phyloP scores from a whole-genome alignment of 2,329 filamentous ascomycete genomes.

The Aspergillus sclerotialis region DNA sequence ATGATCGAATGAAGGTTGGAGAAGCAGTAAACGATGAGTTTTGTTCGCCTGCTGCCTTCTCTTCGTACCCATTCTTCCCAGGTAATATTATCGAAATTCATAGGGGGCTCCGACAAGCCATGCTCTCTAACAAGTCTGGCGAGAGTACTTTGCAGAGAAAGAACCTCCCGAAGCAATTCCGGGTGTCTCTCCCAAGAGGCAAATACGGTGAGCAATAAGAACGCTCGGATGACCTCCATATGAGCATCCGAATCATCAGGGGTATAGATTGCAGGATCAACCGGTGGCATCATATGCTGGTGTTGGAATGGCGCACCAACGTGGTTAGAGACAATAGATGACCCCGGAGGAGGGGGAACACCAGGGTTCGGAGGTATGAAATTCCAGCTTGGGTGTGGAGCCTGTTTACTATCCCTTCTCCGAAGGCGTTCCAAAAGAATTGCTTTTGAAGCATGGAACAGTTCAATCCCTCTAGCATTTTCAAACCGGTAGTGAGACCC shows the following conservation, averaged over 20 bases:
- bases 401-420: constrained; percentile 42
- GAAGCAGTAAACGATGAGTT: constrained; percentile 51
- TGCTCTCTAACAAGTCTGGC: constrained; percentile 51
- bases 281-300: constrained; percentile 23
- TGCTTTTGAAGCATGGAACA: constrained; percentile 51
- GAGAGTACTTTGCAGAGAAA: constrained; percentile 51
- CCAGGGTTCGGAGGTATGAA: constrained; percentile 30
- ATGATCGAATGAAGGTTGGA: constrained; percentile 56
- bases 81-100: constrained; percentile 35
- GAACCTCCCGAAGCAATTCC: constrained; percentile 50
- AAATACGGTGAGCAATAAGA: constrained; percentile 50
- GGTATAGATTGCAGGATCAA: constrained; percentile 28
- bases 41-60: constrained; percentile 49
- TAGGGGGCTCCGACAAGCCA: constrained; percentile 33
- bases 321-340: constrained; percentile 36
- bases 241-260: constrained; percentile 39
- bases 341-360: constrained; percentile 34
- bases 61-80: constrained; percentile 50
- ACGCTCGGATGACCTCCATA: constrained; percentile 45
- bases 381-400: constrained; percentile 36
- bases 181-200: constrained; percentile 55
- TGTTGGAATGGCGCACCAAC: constrained; percentile 39
- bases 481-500: constrained; percentile 44
- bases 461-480: constrained; percentile 46
- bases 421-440: constrained; percentile 48